Conservation (phyloP, 768 basidiomycete species). For the Cystoderma amianthinum region DNA sequence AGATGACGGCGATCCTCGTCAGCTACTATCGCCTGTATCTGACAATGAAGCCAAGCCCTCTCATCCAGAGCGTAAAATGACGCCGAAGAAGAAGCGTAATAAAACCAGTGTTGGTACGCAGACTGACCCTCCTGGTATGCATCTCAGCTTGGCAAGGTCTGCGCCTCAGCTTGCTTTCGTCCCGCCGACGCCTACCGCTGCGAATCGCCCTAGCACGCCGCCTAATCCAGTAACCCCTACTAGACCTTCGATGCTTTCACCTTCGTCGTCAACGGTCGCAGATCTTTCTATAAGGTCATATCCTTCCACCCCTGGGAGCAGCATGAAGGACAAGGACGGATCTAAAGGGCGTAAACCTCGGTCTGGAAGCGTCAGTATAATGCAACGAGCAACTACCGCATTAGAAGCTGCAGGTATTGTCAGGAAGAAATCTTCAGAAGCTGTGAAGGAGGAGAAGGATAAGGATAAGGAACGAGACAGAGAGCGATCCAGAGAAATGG, state of each 20-base stretch:
- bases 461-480: too few relatives aligned
- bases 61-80: neutral
- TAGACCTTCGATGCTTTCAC: constrained; percentile 49
- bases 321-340: constrained; percentile 49
- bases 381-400: constrained; percentile 91
- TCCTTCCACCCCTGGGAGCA: constrained; percentile 65
- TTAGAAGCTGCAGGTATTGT: constrained; percentile 82
- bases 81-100: constrained; percentile 14
- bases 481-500: constrained; percentile 37
- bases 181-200: constrained; percentile 67
- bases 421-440: constrained; percentile 76
- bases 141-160: constrained; percentile 23
- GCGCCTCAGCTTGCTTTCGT: constrained; percentile 67
- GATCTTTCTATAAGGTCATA: constrained; percentile 52
- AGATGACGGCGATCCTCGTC: constrained; percentile 18
- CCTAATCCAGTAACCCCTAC: constrained; percentile 40
- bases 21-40: constrained; percentile 10
- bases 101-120: constrained; percentile 34
- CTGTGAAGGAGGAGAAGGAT: constrained; percentile 52
- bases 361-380: constrained; percentile 89
- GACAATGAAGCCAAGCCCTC: constrained; percentile 4
- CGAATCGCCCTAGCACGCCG: constrained; percentile 40
- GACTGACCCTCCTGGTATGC: constrained; percentile 26
- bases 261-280: constrained; percentile 40
- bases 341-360: constrained; percentile 61